These are phyloP conservation scores for Actinomortierella wolfii DNA, from an alignment of 371 early-diverging fungal species.

Conservation along the genomic window DNA sequence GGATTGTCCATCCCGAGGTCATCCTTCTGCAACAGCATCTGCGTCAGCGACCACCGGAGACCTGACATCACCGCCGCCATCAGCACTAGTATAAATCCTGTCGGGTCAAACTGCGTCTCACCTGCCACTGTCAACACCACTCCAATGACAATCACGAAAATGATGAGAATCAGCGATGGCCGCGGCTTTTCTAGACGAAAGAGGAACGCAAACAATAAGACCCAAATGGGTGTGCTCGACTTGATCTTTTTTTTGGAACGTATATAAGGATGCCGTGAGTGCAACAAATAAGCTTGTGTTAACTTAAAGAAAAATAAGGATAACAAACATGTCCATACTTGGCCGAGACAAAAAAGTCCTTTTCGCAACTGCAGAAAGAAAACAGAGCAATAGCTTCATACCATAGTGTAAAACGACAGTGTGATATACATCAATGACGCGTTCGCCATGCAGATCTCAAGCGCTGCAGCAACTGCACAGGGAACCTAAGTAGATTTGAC, in stretches of 20 bases:
- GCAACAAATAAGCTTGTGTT: not conserved
- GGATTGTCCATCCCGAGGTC: constrained; percentile 81
- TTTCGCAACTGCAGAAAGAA: no score
- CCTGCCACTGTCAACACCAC: constrained; percentile 84
- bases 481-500: constrained; percentile 59
- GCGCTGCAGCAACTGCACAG: constrained; percentile 85
- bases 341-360: no score
- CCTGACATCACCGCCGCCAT: constrained; percentile 82
- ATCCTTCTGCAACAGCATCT: constrained; percentile 74
- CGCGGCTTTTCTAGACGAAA: constrained; percentile 84
- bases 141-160: constrained; percentile 80
- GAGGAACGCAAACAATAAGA: constrained; percentile 86
- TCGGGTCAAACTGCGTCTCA: constrained; percentile 74
- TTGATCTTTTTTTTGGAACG: constrained; percentile 61
- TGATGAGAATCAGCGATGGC: constrained; percentile 67
- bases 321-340: not conserved
- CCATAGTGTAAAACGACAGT: constrained; percentile 94
- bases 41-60: constrained; percentile 83
- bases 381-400: constrained; percentile 11
- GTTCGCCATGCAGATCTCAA: constrained; percentile 92
- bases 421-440: constrained; percentile 82
- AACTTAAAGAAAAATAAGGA: not conserved
- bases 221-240: constrained; percentile 86
- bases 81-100: constrained; percentile 72
- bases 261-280: not conserved